A percentile compares a stretch with the other conserved stretches of the same genome.
Evolutionary conservation across 2,329 filamentous ascomycete genomes (phyloP).

Genomic region (Blastomyces gilchristii): DNA sequence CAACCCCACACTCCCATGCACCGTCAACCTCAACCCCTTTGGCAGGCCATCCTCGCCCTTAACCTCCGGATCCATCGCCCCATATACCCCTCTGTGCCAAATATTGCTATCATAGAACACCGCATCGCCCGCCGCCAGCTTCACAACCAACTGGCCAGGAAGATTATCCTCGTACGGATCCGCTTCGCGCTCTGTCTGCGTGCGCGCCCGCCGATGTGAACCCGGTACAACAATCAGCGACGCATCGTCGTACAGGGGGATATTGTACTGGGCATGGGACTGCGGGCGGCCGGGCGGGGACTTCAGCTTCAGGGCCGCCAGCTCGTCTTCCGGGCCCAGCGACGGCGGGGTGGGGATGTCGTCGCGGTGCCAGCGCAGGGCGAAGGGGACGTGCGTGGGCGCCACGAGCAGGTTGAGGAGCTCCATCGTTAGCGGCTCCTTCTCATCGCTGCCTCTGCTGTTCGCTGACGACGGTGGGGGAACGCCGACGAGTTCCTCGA

Average conservation of each 20-base stretch:
- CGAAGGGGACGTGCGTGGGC: constrained; percentile 57
- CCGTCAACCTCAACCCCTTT: constrained; percentile 31
- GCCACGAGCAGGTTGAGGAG: constrained; percentile 76
- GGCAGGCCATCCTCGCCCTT: constrained; percentile 25
- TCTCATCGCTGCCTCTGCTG: constrained; percentile 17
- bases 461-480: too few relatives aligned
- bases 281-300: constrained; percentile 41
- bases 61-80: constrained; percentile 14
- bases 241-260: constrained; percentile 65
- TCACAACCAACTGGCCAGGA: constrained; percentile 55
- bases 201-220: constrained; percentile 61
- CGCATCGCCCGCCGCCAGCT: constrained; percentile 62
- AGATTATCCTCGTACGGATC: constrained; percentile 53
- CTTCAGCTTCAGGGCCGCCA: constrained; percentile 45
- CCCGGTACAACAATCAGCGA: constrained; percentile 68
- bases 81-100: constrained; percentile 42
- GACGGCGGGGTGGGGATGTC: constrained; percentile 54
- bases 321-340: constrained; percentile 57
- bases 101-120: constrained; percentile 92
- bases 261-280: constrained; percentile 77
- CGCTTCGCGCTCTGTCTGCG: constrained; percentile 56
- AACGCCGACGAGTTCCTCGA: constrained; percentile 52
- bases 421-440: constrained; percentile 69
- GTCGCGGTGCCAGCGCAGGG: constrained; percentile 75
- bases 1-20: constrained; percentile 36